Percentiles rank a stretch among this genome's conserved stretches.
phyloP scores from a whole-genome alignment of 805 yeast species.

The Ogataea degrootiae region DNA sequence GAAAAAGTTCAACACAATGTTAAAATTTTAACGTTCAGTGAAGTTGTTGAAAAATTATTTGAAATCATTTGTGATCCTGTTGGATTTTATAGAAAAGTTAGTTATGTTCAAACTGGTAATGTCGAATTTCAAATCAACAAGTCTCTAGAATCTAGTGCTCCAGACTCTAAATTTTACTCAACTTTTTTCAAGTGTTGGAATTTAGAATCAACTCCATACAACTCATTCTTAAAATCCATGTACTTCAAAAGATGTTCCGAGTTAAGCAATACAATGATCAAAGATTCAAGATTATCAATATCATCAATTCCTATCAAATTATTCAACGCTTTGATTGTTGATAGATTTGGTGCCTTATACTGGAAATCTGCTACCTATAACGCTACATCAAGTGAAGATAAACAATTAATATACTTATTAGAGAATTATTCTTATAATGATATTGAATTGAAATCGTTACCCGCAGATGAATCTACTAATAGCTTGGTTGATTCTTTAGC shows the following conservation, averaged over 20 bases:
- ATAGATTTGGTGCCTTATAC: slow-evolving; percentile 16
- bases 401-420: slow-evolving; percentile 7
- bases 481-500: slow-evolving; percentile 10
- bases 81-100: slow-evolving; percentile 7
- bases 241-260: slow-evolving; percentile 15
- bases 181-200: slow-evolving; percentile 6
- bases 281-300: slow-evolving; percentile 1
- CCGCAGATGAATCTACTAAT: neutral
- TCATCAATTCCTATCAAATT: slow-evolving; percentile 4
- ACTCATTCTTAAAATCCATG: slow-evolving; percentile 21
- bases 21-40: slow-evolving; percentile 1
- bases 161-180: neutral
- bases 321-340: slow-evolving; percentile 7
- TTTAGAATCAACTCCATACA: slow-evolving; percentile 7
- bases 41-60: slow-evolving; percentile 4
- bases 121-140: slow-evolving; percentile 12
- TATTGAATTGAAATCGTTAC: slow-evolving; percentile 5
- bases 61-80: slow-evolving; percentile 12
- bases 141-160: neutral
- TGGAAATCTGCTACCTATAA: slow-evolving; percentile 12
- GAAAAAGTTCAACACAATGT: slow-evolving; percentile 3
- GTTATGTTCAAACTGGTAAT: slow-evolving; percentile 7
- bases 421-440: slow-evolving; percentile 10
- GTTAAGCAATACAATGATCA: slow-evolving; percentile 1
- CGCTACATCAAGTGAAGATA: neutral